phyloP scores from a whole-genome alignment of 257 asterid genomes.

The Solanum dulcamara region DNA sequence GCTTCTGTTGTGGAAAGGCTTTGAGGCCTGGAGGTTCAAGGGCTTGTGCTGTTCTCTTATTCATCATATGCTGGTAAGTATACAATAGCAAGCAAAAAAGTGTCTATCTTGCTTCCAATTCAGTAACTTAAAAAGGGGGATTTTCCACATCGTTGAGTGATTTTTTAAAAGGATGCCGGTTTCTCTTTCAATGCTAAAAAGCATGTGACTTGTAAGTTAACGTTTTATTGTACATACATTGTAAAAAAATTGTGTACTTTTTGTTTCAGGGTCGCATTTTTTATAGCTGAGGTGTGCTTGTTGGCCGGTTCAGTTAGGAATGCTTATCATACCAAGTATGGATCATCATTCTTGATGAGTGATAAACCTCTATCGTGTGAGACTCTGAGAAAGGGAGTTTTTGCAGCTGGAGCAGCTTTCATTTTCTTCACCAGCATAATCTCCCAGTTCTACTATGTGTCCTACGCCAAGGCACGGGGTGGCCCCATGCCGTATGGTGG shows the following conservation, averaged over 20 bases:
- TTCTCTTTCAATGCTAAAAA: background rate
- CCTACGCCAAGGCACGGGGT: conserved; percentile 47
- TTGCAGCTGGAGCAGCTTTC: conserved; percentile 92
- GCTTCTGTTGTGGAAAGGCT: conserved; percentile 86
- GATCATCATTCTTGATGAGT: conserved; percentile 1
- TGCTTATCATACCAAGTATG: conserved; percentile 82
- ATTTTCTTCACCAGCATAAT: conserved; percentile 55
- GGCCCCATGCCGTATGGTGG: conserved; percentile 33
- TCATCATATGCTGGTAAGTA: conserved; percentile 73
- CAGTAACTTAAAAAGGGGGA: background rate
- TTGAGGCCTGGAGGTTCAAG: conserved; percentile 87
- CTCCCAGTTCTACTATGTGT: conserved; percentile 59
- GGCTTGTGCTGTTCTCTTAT: conserved; percentile 75
- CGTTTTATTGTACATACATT: background rate
- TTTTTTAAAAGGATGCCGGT: background rate
- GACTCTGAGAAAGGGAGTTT: conserved; percentile 81
- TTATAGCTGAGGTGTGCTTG: conserved; percentile 70
- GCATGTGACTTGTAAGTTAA: background rate
- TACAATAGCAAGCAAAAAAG: background rate
- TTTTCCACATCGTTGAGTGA: background rate
- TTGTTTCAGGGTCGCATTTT: conserved; percentile 57
- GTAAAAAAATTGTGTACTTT: background rate
- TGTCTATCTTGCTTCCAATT: background rate
- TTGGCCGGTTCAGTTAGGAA: conserved; percentile 89
- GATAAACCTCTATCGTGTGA: conserved; percentile 65